Percentiles rank a stretch among this genome's conserved stretches.
Evolutionary conservation across 441 rosid species (phyloP).

Genomic region (Adansonia madagascariensis): DNA sequence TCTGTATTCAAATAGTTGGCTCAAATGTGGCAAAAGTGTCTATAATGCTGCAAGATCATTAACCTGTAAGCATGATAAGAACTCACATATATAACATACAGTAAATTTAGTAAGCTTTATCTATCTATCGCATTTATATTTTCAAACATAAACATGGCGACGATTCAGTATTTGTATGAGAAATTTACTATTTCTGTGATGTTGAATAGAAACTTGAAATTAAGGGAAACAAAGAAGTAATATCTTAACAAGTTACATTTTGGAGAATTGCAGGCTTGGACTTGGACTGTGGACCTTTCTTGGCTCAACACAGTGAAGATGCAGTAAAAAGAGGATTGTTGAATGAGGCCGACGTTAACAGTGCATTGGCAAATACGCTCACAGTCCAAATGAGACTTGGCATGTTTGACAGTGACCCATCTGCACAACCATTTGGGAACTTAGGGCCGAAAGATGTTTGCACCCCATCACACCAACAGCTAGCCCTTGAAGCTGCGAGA

Average conservation of each 20-base stretch:
- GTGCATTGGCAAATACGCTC: slow-evolving; percentile 59
- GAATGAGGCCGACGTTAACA: slow-evolving; percentile 58
- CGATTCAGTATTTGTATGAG: not conserved
- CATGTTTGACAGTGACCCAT: slow-evolving; percentile 78
- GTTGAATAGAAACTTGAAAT: not conserved
- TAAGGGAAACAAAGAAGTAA: not conserved
- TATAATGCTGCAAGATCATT: not conserved
- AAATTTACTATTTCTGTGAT: not conserved
- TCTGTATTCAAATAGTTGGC: not conserved
- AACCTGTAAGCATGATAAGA: not conserved
- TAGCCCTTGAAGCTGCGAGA: slow-evolving; percentile 90
- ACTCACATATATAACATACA: not conserved
- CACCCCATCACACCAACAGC: slow-evolving; percentile 69
- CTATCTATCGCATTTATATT: not conserved
- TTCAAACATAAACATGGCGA: not conserved
- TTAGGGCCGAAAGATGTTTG: slow-evolving; percentile 74
- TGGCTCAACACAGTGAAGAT: slow-evolving; percentile 47
- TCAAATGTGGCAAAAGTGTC: not conserved
- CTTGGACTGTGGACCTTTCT: slow-evolving; percentile 81
- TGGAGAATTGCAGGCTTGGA: slow-evolving; percentile 64
- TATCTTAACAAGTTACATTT: not conserved
- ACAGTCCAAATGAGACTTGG: slow-evolving; percentile 91
- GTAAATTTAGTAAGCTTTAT: not conserved
- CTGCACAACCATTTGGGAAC: slow-evolving; percentile 58
- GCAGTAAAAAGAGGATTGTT: slow-evolving; percentile 55